Base-by-base conservation (phyloP, 2,329 filamentous ascomycete genomes). In the Alternaria metachromatica region DNA sequence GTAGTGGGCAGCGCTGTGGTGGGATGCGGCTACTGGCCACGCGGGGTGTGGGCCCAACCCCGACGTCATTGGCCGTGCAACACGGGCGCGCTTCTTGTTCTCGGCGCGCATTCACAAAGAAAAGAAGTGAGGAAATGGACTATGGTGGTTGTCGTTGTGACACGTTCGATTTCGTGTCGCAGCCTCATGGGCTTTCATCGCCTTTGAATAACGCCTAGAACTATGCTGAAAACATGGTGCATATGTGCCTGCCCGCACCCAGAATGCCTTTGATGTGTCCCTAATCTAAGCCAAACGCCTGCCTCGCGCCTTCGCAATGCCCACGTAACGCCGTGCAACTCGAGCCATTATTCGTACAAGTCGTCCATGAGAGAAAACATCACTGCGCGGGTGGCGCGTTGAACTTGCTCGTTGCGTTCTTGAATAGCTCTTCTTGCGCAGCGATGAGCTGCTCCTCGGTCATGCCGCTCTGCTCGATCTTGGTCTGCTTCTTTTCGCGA, bases 401-500 rank as follows among this genome's bases (percentile, higher is more conserved):
- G 80, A 91, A 92, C 73, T 92, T 91, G 68, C 89, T 89, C 2
- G 89, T 90, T 2, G 94, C 94, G 62, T 89, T 90, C 46, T 92
- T 90, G 81, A 99, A 98, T 71, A 97, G 88, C 80, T 97, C 94
- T 80, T 96, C 91, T 79, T 99, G 96, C 75, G 97, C 88, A 53
- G 90, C 87, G 61, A 96, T 88, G 53, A 99, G 86, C 80, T 99
- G 92, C 72, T 97, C 96, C 78, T 97, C 90, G 0, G 92, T 92
- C 83, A 98, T 87, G 58, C 95, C 95, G 78, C 94, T 97, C 78
- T 96, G 92, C 74, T 97, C 95, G 76, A 98, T 94, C 83, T 98
- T 98, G 81, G 94, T 97, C 69, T 94, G 92, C 82, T 97, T 97
- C 86, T 97, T 97, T 83, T 99, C 96, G 51, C 95, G 92, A 28